A percentile compares a stretch with the other conserved stretches of the same genome.
Evolutionary conservation across 257 asterid genomes (phyloP).

Genomic region (Thymus quinquecostatus): DNA sequence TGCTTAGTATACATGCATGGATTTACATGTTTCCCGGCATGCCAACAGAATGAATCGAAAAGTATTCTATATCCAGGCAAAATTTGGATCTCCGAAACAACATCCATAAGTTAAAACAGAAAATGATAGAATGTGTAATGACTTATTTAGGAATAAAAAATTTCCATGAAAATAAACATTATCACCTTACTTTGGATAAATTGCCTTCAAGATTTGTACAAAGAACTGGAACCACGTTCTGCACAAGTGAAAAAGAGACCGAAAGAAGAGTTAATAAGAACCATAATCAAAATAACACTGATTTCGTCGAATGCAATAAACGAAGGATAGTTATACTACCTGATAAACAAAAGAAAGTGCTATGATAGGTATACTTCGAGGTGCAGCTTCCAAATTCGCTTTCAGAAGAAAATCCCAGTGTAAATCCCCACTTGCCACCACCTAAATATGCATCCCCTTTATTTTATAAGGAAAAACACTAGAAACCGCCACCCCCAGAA

Average conservation of each 20-base stretch:
- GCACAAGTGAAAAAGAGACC: slow-evolving; percentile 27
- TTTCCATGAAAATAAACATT: slow-evolving; percentile 21
- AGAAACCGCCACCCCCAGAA: neutral
- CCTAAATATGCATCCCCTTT: slow-evolving; percentile 42
- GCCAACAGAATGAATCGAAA: neutral
- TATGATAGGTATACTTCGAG: slow-evolving; percentile 85
- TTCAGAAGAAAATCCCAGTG: slow-evolving; percentile 85
- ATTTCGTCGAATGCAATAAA: neutral
- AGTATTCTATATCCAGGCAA: neutral
- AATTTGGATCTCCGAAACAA: too few species aligned
- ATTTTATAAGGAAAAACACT: neutral
- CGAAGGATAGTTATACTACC: slow-evolving; percentile 43
- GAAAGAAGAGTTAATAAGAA: slow-evolving; percentile 13
- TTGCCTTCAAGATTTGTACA: slow-evolving; percentile 95
- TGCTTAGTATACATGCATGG: neutral
- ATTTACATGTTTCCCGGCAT: neutral
- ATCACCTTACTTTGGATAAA: slow-evolving; percentile 88
- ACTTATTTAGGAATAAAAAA: slow-evolving; percentile 16
- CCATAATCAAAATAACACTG: neutral
- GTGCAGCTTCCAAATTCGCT: slow-evolving; percentile 85
- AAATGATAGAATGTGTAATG: neutral
- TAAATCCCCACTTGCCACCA: slow-evolving; percentile 80
- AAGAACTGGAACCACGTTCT: slow-evolving; percentile 96
- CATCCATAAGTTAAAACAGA: neutral
- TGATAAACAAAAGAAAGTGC: slow-evolving; percentile 97